Base-by-base conservation (phyloP, 345 rosid genomes). In the Aurinia saxatilis region DNA sequence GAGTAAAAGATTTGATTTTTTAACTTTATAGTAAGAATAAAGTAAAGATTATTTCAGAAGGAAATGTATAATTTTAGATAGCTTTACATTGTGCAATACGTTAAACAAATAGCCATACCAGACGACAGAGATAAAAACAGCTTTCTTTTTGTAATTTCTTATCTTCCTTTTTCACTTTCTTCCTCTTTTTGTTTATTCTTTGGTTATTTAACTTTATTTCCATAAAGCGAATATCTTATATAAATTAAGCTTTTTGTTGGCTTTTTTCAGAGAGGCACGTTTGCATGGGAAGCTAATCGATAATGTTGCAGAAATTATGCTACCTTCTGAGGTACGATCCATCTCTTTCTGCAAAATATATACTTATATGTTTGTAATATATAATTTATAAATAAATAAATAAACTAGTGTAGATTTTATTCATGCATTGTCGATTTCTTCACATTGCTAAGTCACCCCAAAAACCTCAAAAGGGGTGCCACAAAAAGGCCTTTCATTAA, bases 261-360 rank as follows among this genome's bases (percentile, higher is more conserved):
- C 69, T 66, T 66, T 66, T 72, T 73, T 72, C 92, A 93, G 96
- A 82, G 95, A 90, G 77, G 88, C 87, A 79, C 90, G 92, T 92
- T 72, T 93, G 85, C 86, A 85, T 82, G 90, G 80, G 66, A 87
- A 80, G 75, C 55, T 79, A 58, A 82, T 82, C 79, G 85, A 86
- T 70, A 65, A 65, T 21, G 79, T 82, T 56, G 63, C 68, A 65
- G 85, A 71, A 75, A 82, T 65, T 66, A 66, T 84, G 50, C 75
- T 77, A 14, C 79, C 96, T 70, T 71, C 84, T 72, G 84, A 90
- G 97, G 99, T 93, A 85, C 78, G 57, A 37, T 62, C 16, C 50
- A 54, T 62, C 51, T 55, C 52, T 60, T 52, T 60, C 73, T 69
- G 27, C 57, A 70, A 63, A 38, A 30, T 31, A 55, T 48, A 49